Base-by-base conservation (phyloP, 1,139 yeast species). In the Lodderomyces elongisporus region DNA sequence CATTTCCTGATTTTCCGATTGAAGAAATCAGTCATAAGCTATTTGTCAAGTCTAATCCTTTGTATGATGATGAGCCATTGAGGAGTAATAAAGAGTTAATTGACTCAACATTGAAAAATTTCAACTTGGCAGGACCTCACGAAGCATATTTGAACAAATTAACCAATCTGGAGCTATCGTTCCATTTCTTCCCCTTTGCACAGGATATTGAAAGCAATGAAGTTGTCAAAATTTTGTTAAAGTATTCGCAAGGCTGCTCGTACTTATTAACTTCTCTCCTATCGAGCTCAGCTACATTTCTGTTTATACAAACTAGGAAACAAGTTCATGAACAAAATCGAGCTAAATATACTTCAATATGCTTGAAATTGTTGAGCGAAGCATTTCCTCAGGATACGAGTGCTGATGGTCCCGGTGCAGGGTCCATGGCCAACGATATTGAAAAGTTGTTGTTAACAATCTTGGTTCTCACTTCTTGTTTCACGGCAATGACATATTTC, bases 381-480 rank as follows among this genome's bases (percentile, higher is more conserved):
- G 70, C 62, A 3, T 66, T 66, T 33, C 40, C 48, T 7, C 48
- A 48, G 8, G 42, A 43, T 15, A 39, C 39, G 17, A 46, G 40
- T 4, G 44, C 43, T 17, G 21, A 9, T 43, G 44, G 18, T 27
- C 18, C 23, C 5, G 14, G 26, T 13, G 10, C 14, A n/a, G 14
- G 14, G 6, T 7, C 14, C 14, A 36, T 53, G 20, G 51, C 58
- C 17, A 47, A 51, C 30, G 63, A 62, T 37, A 62, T 66, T 27
- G 73, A 66, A 38, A 46, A 57, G 33, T 48, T 67, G 8, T 46
- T 67, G 3, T 46, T 67, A 10, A 66, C 73, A 1, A 65, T 66
- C 8, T 44, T 67, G 17, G 48, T 63, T 3, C 46, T 66, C 14
- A 60, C 70, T 2, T 53, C 66, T 4, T 56, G 51, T 32, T 65